A percentile compares a stretch with the other conserved stretches of the same genome.
These are phyloP conservation scores for Candida maris DNA, from an alignment of 805 yeast species.

Conservation along the genomic window DNA sequence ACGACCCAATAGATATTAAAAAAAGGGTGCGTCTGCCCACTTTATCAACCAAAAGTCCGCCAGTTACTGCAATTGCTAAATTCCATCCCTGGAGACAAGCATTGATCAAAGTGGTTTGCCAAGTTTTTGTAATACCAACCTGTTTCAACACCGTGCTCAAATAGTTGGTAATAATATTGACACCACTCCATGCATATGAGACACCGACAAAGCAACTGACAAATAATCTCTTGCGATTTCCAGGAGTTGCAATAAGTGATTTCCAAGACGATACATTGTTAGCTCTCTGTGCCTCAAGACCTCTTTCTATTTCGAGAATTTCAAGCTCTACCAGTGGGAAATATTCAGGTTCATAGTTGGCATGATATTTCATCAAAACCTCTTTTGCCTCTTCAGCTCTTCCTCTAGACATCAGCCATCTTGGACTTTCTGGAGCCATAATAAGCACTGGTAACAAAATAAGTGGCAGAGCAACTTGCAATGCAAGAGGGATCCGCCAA, in stretches of 20 bases:
- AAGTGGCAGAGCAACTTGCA: slow-evolving; percentile 37
- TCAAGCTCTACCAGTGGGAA: slow-evolving; percentile 33
- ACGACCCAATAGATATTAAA: slow-evolving; percentile 32
- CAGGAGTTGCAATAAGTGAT: slow-evolving; percentile 33
- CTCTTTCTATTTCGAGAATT: slow-evolving; percentile 30
- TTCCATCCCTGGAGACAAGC: slow-evolving; percentile 49
- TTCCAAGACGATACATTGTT: slow-evolving; percentile 30
- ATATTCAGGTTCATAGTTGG: slow-evolving; percentile 31
- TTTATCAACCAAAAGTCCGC: slow-evolving; percentile 27
- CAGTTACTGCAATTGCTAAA: slow-evolving; percentile 32
- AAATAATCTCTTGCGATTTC: slow-evolving; percentile 39
- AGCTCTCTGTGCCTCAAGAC: slow-evolving; percentile 30
- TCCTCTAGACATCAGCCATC: slow-evolving; percentile 33
- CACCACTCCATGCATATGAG: slow-evolving; percentile 41
- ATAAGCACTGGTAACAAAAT: slow-evolving; percentile 28
- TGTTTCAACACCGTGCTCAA: slow-evolving; percentile 44
- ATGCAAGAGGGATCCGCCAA: slow-evolving; percentile 40
- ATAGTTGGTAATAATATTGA: slow-evolving; percentile 44
- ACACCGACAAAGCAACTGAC: slow-evolving; percentile 27
- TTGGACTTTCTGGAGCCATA: slow-evolving; percentile 38
- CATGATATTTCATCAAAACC: slow-evolving; percentile 33
- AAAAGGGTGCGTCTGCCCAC: slow-evolving; percentile 38
- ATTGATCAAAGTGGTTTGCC: slow-evolving; percentile 45
- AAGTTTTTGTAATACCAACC: slow-evolving; percentile 49
- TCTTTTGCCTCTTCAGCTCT: slow-evolving; percentile 31